phyloP scores from a whole-genome alignment of 495 filamentous ascomycete species.

The Neurospora intermedia region DNA sequence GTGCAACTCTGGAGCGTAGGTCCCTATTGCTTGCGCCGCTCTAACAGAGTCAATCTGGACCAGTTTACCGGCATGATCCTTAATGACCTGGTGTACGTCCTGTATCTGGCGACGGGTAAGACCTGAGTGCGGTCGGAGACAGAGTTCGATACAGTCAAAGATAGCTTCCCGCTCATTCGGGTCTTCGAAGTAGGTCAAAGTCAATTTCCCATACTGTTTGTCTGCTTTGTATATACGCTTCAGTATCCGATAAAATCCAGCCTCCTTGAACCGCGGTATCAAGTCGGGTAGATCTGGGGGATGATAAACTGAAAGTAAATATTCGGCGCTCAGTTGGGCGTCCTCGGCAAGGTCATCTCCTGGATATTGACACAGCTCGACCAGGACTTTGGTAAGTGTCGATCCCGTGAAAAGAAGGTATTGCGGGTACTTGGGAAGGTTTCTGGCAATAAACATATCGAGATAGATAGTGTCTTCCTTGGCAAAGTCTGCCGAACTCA shows the following conservation, averaged over 20 bases:
- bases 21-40: slow-evolving; percentile 59
- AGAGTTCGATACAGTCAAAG: slow-evolving; percentile 74
- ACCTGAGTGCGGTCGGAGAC: slow-evolving; percentile 58
- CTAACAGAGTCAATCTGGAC: slow-evolving; percentile 55
- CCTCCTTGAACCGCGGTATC: slow-evolving; percentile 66
- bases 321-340: slow-evolving; percentile 91
- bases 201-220: slow-evolving; percentile 65
- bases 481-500: slow-evolving; percentile 61
- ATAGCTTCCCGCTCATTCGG: slow-evolving; percentile 57
- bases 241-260: slow-evolving; percentile 84
- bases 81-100: slow-evolving; percentile 63
- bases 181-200: slow-evolving; percentile 81
- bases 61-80: slow-evolving; percentile 55
- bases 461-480: slow-evolving; percentile 83
- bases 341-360: slow-evolving; percentile 76
- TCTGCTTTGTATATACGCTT: slow-evolving; percentile 80
- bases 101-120: slow-evolving; percentile 63
- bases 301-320: slow-evolving; percentile 85
- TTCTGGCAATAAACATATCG: slow-evolving; percentile 96
- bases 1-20: slow-evolving; percentile 61
- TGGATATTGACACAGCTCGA: slow-evolving; percentile 76
- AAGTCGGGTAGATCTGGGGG: slow-evolving; percentile 69
- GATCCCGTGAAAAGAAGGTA: slow-evolving; percentile 86
- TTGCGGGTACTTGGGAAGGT: slow-evolving; percentile 91
- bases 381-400: slow-evolving; percentile 67